These are phyloP conservation scores for Aeschynomene evenia DNA, from an alignment of 306 rosid species.

Conservation along the genomic window DNA sequence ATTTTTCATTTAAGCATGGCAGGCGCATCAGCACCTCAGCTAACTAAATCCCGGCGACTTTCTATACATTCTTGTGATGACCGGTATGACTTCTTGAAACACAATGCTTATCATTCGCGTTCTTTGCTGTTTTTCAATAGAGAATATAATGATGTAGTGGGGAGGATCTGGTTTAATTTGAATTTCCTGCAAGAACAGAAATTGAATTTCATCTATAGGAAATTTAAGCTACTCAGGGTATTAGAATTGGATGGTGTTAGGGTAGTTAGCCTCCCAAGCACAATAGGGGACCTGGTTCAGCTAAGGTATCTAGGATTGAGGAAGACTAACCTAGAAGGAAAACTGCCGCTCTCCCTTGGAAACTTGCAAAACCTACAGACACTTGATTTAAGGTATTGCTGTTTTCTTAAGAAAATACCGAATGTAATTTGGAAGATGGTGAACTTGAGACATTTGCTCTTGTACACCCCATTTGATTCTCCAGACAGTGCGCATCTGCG, in stretches of 20 bases:
- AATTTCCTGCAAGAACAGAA: constrained; percentile 41
- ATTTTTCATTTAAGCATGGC: constrained; percentile 28
- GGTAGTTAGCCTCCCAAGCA: constrained; percentile 39
- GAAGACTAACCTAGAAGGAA: constrained; percentile 41
- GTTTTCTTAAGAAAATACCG: constrained; percentile 45
- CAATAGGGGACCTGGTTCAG: constrained; percentile 45
- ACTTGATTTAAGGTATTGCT: constrained; percentile 49
- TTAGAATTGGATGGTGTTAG: constrained; percentile 51
- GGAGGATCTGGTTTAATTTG: constrained; percentile 12
- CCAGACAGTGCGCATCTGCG: constrained; percentile 44
- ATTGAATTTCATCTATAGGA: constrained; percentile 40
- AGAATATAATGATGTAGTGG: constrained; percentile 39
- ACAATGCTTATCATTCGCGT: constrained; percentile 36
- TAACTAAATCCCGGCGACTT: constrained; percentile 37
- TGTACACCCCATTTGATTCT: constrained; percentile 43
- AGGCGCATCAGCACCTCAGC: constrained; percentile 28
- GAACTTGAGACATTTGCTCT: constrained; percentile 46
- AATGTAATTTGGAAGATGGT: constrained; percentile 50
- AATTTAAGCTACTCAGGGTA: constrained; percentile 49
- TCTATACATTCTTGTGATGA: constrained; percentile 47
- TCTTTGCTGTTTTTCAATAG: constrained; percentile 49
- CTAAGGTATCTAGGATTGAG: constrained; percentile 48
- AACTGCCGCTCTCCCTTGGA: constrained; percentile 44
- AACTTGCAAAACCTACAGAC: constrained; percentile 48
- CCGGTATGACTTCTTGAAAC: constrained; percentile 43